Evolutionary conservation across 2,329 filamentous ascomycete species (phyloP), one percentile per base, ranked within the genome.

Genomic region (Aspergillus novofumigatus): DNA sequence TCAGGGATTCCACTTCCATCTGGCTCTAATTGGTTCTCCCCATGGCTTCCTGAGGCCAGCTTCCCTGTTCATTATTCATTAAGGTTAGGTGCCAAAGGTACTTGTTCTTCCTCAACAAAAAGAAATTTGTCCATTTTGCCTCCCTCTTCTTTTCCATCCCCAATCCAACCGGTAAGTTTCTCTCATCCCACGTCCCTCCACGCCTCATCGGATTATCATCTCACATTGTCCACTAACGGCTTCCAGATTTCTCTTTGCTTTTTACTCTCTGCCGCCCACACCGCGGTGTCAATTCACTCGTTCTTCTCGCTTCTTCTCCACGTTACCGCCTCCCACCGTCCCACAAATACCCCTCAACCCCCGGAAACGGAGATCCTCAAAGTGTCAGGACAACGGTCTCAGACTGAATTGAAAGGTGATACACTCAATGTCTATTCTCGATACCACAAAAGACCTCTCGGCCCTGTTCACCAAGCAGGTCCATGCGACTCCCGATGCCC

Each of bases 391-490:
- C 21, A 23, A 14, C 44, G 3, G 14, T 26, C 44, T 17, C 42
- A n/a, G 21, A 8, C 44, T 4, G 6, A 47, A 23, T 11, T 17
- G 23, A 47, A 47, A 47, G 32, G 14, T 17, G 32, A 38, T n/a
- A 14, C 44, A 47, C 44, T 14, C 65, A 55, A 90, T 89, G 86
- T 70, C 86, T 47, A 71, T 88, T 66, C 82, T 93, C 67, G 88
- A 92, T 73, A 86, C 79, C 60, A 82, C 76, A 62, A 90, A 89
- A 73, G 88, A 92, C 74, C 77, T 92, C 58, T 84, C 87, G 51
- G 85, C 87, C 29, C 83, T 92, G 61, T 91, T 92, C 71, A 76
- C 78, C 62, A 75, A 84, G 63, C 90, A 93, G 78, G 89, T 84
- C 54, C 77, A 81, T 61, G 80, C 81, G 26, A 89, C 88, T 0